phyloP scores from a whole-genome alignment of 169 alveolate species.

The Plasmodium relictum region DNA sequence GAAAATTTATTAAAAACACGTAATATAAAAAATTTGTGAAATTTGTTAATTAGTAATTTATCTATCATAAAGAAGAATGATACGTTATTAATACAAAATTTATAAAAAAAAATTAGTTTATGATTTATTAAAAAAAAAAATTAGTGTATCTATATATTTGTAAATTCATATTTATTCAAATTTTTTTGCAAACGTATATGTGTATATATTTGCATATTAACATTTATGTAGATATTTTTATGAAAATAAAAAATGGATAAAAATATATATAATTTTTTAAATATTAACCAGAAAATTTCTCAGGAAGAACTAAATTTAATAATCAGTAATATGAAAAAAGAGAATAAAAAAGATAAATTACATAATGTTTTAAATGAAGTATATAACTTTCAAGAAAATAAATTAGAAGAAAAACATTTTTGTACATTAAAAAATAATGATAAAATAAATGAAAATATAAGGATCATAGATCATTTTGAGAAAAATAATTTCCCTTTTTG shows the following conservation, averaged over 20 bases:
- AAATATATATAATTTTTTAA: neutral
- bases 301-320: neutral
- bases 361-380: neutral
- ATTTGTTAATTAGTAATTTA: too few relatives aligned
- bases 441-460: neutral
- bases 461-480: neutral
- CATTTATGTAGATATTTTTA: neutral
- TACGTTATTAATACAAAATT: neutral
- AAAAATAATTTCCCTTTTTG: neutral
- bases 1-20: too few relatives aligned
- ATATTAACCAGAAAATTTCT: neutral
- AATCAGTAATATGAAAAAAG: neutral
- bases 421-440: neutral
- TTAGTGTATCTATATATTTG: too few relatives aligned
- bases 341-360: neutral
- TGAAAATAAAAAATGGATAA: neutral
- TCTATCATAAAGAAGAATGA: too few relatives aligned
- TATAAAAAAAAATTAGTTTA: too few relatives aligned
- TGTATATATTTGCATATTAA: too few relatives aligned
- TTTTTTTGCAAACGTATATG: too few relatives aligned
- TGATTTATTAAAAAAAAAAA: neutral
- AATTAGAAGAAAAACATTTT: neutral
- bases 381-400: neutral
- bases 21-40: too few relatives aligned
- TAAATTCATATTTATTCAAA: too few relatives aligned